A percentile compares a stretch with the other conserved stretches of the same genome.
Conservation (phyloP, 345 rosid genomes). For the Tarenaya hassleriana region DNA sequence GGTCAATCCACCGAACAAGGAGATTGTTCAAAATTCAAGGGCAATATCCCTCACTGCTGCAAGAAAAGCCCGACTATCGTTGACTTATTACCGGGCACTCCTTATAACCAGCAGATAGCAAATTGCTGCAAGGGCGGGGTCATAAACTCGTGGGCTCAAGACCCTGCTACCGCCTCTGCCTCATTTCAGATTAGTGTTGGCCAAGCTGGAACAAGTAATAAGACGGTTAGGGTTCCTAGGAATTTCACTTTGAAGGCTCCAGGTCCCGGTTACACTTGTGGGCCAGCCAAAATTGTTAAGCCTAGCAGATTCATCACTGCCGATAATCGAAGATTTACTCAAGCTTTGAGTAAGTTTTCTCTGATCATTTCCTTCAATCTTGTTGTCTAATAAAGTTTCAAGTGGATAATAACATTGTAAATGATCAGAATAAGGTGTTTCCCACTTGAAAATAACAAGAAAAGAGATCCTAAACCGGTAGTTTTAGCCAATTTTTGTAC, state of each 20-base stretch:
- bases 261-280: constrained; percentile 88
- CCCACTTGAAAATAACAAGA: no score
- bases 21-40: constrained; percentile 81
- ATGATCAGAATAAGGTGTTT: no score
- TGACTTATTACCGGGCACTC: constrained; percentile 79
- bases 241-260: constrained; percentile 72
- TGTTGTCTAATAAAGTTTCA: background rate
- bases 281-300: constrained; percentile 48
- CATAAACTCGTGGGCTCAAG: constrained; percentile 67
- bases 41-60: constrained; percentile 78
- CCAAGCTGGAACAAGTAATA: constrained; percentile 65
- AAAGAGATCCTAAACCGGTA: no score
- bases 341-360: constrained; percentile 66
- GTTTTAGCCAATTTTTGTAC: no score
- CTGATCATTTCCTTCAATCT: background rate
- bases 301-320: constrained; percentile 43
- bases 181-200: constrained; percentile 83
- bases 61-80: constrained; percentile 64
- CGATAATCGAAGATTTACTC: constrained; percentile 72
- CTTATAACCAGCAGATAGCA: constrained; percentile 55
- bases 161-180: constrained; percentile 54
- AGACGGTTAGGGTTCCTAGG: constrained; percentile 60
- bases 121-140: constrained; percentile 95
- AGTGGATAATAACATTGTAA: no score
- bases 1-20: constrained; percentile 84